Evolutionary conservation across 208 protist species (phyloP).

Genomic region (Strigomonas culicis): DNA sequence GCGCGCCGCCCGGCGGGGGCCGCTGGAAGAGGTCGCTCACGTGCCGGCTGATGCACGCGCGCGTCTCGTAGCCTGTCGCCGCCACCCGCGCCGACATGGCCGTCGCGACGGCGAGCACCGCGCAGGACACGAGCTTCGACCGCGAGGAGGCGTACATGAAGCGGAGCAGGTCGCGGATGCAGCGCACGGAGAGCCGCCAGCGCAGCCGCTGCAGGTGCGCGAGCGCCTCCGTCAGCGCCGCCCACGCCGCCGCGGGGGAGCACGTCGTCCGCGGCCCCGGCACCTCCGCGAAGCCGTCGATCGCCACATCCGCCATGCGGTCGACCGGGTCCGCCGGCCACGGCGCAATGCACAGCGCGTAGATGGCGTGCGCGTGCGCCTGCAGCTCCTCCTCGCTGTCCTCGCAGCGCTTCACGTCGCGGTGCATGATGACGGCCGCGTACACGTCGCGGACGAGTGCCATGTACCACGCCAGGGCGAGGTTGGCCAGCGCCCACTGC

Average conservation of each 20-base stretch:
- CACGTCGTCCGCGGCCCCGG: slow-evolving; percentile 7
- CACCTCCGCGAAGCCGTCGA: neutral
- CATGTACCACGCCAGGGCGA: slow-evolving; percentile 63
- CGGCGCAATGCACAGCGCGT: slow-evolving; percentile 24
- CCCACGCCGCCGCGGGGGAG: slow-evolving; percentile 39
- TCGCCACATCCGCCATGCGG: neutral
- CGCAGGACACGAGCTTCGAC: slow-evolving; percentile 28
- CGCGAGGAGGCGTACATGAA: slow-evolving; percentile 55
- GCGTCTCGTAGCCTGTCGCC: slow-evolving; percentile 25
- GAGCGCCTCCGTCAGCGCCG: slow-evolving; percentile 25
- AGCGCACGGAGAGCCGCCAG: slow-evolving; percentile 24
- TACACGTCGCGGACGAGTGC: slow-evolving; percentile 40
- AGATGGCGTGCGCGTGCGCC: slow-evolving; percentile 27
- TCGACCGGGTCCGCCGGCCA: neutral
- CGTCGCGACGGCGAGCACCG: slow-evolving; percentile 40
- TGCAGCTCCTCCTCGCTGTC: slow-evolving; percentile 40
- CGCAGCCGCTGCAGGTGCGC: slow-evolving; percentile 26
- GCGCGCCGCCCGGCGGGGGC: neutral
- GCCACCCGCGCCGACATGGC: slow-evolving; percentile 37
- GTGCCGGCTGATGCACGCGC: slow-evolving; percentile 29
- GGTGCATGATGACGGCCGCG: slow-evolving; percentile 29
- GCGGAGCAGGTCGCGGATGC: slow-evolving; percentile 39
- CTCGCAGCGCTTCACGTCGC: slow-evolving; percentile 47
- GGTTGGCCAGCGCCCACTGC: slow-evolving; percentile 23
- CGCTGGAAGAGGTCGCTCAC: slow-evolving; percentile 22